Percentiles rank a stretch among this genome's conserved stretches.
Evolutionary conservation across 106 monocot species (phyloP).

Genomic region (Dendrobium nobile): DNA sequence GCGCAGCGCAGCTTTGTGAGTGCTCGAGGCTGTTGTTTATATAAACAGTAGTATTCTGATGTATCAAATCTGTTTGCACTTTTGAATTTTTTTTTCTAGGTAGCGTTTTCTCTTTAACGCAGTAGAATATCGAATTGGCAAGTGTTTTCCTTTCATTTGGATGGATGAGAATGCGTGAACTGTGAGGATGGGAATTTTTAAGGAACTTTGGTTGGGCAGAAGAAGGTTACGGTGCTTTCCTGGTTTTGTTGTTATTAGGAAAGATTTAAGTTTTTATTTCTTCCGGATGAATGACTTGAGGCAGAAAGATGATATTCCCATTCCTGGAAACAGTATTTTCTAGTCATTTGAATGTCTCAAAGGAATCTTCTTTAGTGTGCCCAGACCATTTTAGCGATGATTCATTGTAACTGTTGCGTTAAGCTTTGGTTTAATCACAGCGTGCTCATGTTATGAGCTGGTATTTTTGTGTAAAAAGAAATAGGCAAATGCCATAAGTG

Average conservation of each 20-base stretch:
- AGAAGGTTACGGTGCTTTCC: background rate
- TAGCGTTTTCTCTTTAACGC: background rate
- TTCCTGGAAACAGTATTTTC: background rate
- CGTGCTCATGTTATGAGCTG: background rate
- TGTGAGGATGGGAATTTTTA: background rate
- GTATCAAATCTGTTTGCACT: background rate
- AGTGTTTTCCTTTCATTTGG: background rate
- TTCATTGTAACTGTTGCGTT: background rate
- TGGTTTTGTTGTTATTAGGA: background rate
- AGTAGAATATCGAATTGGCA: background rate
- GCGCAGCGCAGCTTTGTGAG: background rate
- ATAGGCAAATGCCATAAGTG: background rate
- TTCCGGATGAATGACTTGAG: background rate
- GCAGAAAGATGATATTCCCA: background rate
- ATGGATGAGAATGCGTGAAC: background rate
- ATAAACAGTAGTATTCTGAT: background rate
- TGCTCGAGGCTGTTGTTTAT: background rate
- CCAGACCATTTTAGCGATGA: constrained; percentile 1
- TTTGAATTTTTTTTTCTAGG: background rate
- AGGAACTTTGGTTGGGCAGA: background rate
- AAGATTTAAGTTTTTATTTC: background rate
- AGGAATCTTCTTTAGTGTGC: constrained; percentile 1
- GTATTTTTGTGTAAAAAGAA: background rate
- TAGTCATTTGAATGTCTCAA: background rate
- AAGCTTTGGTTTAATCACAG: background rate